These are phyloP conservation scores for Amylocarpus encephaloides DNA, from an alignment of 2,329 filamentous ascomycete genomes.

Conservation along the genomic window DNA sequence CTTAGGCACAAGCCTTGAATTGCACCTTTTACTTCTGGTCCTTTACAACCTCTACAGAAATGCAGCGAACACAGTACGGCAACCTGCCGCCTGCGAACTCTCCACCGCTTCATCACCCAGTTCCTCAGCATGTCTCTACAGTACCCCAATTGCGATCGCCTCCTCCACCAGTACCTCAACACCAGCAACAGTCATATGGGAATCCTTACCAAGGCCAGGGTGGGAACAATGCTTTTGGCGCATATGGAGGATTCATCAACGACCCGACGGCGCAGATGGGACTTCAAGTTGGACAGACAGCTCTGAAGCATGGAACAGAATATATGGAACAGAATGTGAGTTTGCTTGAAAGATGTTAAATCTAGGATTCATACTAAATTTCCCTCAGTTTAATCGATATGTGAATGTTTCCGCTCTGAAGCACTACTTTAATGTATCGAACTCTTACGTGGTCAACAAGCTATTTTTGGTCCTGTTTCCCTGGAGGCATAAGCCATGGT, in stretches of 20 bases:
- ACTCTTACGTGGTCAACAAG: conserved; percentile 93
- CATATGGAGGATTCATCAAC: conserved; percentile 90
- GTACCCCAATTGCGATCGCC: conserved; percentile 95
- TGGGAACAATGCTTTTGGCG: conserved; percentile 51
- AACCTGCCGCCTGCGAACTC: conserved; percentile 64
- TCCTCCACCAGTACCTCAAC: conserved; percentile 68
- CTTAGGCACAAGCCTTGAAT: neutral
- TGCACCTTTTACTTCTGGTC: neutral
- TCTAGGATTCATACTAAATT: conserved; percentile 10
- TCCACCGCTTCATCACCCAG: conserved; percentile 91
- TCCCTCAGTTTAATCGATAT: conserved; percentile 63
- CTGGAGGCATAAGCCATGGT: conserved; percentile 97
- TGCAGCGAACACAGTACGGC: conserved; percentile 82
- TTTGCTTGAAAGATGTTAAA: conserved; percentile 20
- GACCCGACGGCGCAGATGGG: conserved; percentile 94
- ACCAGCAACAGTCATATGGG: conserved; percentile 58
- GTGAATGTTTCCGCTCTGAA: conserved; percentile 90
- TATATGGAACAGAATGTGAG: conserved; percentile 90
- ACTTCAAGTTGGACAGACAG: conserved; percentile 87
- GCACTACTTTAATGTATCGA: conserved; percentile 99
- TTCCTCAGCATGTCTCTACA: conserved; percentile 96
- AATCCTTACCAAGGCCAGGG: conserved; percentile 62
- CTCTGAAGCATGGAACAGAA: conserved; percentile 85
- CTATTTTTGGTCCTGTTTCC: conserved; percentile 90
- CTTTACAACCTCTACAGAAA: conserved; percentile 34